These are phyloP conservation scores for Tylopilus vinaceipallidus DNA, from an alignment of 768 basidiomycete genomes.

Conservation along the genomic window DNA sequence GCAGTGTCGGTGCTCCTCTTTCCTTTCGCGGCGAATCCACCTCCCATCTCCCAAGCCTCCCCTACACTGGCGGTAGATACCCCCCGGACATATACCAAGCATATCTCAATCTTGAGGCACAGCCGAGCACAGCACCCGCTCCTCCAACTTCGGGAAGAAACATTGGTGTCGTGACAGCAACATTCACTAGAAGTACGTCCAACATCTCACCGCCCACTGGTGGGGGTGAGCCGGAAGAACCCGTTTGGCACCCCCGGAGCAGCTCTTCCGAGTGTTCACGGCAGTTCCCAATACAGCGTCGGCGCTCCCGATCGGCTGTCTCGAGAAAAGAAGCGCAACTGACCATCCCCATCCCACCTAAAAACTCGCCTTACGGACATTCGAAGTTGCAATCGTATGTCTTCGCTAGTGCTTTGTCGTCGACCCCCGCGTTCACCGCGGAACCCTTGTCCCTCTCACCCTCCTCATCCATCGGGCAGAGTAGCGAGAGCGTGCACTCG, in stretches of 20 bases:
- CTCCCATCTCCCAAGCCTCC: slow-evolving; percentile 30
- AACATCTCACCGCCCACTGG: slow-evolving; percentile 14
- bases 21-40: slow-evolving; percentile 31
- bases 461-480: slow-evolving; percentile 23
- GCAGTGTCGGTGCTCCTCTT: slow-evolving; percentile 26
- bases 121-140: slow-evolving; percentile 10
- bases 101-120: slow-evolving; percentile 16
- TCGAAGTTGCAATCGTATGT: slow-evolving; percentile 26
- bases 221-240: slow-evolving; percentile 12
- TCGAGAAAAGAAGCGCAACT: slow-evolving; percentile 32
- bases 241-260: slow-evolving; percentile 10
- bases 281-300: slow-evolving; percentile 27
- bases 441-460: slow-evolving; percentile 29
- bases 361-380: slow-evolving; percentile 34
- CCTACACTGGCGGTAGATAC: slow-evolving; percentile 33
- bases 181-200: slow-evolving; percentile 23
- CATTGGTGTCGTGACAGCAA: slow-evolving; percentile 15
- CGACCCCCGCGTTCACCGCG: slow-evolving; percentile 28
- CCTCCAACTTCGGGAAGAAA: slow-evolving; percentile 1
- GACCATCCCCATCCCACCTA: slow-evolving; percentile 22
- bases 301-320: slow-evolving; percentile 34
- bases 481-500: slow-evolving; percentile 28
- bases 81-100: slow-evolving; percentile 34
- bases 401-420: slow-evolving; percentile 23
- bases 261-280: slow-evolving; percentile 9